Conservation (phyloP, 192 early-diverging fungal species). For the Backusella psychrophila region DNA sequence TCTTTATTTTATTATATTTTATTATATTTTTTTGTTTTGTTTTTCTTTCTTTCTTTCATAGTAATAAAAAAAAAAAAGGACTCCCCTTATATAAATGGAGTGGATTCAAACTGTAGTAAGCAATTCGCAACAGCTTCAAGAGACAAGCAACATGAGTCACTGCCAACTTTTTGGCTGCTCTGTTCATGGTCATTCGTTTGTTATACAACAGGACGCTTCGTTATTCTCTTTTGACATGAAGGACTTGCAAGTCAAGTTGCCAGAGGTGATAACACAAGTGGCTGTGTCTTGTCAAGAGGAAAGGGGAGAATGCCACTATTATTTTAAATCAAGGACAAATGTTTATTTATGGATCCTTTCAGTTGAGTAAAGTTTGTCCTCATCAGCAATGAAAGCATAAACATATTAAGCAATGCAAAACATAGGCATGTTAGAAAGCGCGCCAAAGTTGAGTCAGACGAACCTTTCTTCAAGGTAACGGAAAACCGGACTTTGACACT, state of each 20-base stretch:
- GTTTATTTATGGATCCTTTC: not conserved
- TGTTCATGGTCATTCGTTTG: not conserved
- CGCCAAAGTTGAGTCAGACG: not conserved
- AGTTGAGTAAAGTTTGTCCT: not conserved
- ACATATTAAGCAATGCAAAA: not conserved
- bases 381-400: not conserved
- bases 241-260: not conserved
- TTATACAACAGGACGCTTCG: not conserved
- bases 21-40: not conserved
- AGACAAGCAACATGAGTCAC: not conserved
- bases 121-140: not conserved
- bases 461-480: not conserved
- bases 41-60: not conserved
- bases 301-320: not conserved
- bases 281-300: not conserved
- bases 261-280: not conserved
- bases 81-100: not conserved
- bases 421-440: not conserved
- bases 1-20: not conserved
- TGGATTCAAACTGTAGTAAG: not conserved
- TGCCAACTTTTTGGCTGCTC: not conserved
- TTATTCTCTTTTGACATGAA: not conserved
- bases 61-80: not conserved
- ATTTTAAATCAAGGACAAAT: slow-evolving; percentile 1
- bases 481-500: no score